Conservation (phyloP, 257 asterid species). For the Gentiana macrophylla region DNA sequence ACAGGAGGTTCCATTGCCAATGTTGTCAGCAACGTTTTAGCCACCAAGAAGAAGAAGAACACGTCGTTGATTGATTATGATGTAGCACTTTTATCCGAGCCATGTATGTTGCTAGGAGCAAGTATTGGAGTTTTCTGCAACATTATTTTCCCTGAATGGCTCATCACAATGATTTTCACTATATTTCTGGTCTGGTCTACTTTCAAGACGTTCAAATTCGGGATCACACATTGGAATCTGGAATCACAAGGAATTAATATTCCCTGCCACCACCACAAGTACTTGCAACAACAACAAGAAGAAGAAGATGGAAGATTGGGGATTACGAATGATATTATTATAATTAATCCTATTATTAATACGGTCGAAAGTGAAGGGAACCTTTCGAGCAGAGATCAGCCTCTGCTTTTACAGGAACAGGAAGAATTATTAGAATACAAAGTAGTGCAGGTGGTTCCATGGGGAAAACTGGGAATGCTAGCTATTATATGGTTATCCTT, state of each 20-base stretch:
- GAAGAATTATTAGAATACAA: not conserved
- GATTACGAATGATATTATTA: too few relatives aligned
- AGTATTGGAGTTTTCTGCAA: slow-evolving; percentile 56
- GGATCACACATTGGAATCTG: slow-evolving; percentile 39
- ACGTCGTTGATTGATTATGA: slow-evolving; percentile 44
- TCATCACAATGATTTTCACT: slow-evolving; percentile 40
- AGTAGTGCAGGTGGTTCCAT: slow-evolving; percentile 22
- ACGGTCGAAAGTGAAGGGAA: too few relatives aligned
- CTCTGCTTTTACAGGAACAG: too few relatives aligned
- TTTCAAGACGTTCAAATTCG: slow-evolving; percentile 48
- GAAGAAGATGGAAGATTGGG: too few relatives aligned
- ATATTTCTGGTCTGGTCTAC: slow-evolving; percentile 47
- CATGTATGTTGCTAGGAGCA: slow-evolving; percentile 66
- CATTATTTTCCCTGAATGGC: slow-evolving; percentile 55
- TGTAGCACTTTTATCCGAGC: too few relatives aligned
- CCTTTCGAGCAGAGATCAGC: too few relatives aligned
- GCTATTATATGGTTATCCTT: slow-evolving; percentile 51
- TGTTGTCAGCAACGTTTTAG: slow-evolving; percentile 27
- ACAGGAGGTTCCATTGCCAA: slow-evolving; percentile 56
- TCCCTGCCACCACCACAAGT: too few relatives aligned
- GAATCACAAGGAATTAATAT: slow-evolving; percentile 38
- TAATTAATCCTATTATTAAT: too few relatives aligned
- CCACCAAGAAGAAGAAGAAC: slow-evolving; percentile 9
- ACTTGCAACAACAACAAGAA: too few relatives aligned
- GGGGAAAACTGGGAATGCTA: slow-evolving; percentile 43